Evolutionary conservation across 208 protist species (phyloP), one percentile per base, ranked within the genome.

Genomic region (Kentomonas sorsogonicus): DNA sequence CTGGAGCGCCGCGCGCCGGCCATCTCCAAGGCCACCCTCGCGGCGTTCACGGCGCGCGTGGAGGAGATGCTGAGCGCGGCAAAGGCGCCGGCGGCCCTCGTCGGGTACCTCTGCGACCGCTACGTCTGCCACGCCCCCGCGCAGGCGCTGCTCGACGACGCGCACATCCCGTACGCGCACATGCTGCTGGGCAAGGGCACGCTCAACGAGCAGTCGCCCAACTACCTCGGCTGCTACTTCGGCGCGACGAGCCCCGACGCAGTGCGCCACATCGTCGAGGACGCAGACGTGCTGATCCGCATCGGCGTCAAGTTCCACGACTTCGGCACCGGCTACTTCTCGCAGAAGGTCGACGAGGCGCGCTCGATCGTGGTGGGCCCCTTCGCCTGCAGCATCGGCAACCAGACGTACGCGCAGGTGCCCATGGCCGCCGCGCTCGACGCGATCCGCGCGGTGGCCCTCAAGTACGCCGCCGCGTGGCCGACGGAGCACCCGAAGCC

Each of bases 231-330:
- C 36, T 66, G 26, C 40, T 81, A 77, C 70, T 70, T 57, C 41
- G 69, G 66, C n/a, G 43, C 29, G 29, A 40, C 64, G 15, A 44
- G 31, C 9, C 6, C 1, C 15, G 56, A 46, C 10, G 22, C 15
- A 3, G 62, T 64, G 29, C 56, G 53, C 9, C 2, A 26, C 23
- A 53, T 34, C 15, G 63, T 77, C 30, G 69, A 73, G 62, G 48
- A 63, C 10, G 56, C 60, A 1, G 69, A 74, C 11, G 60, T 60
- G 40, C 60, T 53, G 40, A 45, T 73, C 33, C 45, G 60, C 26
- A 22, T 80, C 16, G 69, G 73, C 47, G 73, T 74, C 36, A 74
- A 68, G 52, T 79, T 79, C 73, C 68, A 79, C 57, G 73, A 75
- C 48, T 75, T 79, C 51, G 73, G 67, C 52, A 79, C 64, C 11